These are phyloP conservation scores for Gremmenia infestans DNA, from an alignment of 2,329 filamentous ascomycete species.

Conservation along the genomic window DNA sequence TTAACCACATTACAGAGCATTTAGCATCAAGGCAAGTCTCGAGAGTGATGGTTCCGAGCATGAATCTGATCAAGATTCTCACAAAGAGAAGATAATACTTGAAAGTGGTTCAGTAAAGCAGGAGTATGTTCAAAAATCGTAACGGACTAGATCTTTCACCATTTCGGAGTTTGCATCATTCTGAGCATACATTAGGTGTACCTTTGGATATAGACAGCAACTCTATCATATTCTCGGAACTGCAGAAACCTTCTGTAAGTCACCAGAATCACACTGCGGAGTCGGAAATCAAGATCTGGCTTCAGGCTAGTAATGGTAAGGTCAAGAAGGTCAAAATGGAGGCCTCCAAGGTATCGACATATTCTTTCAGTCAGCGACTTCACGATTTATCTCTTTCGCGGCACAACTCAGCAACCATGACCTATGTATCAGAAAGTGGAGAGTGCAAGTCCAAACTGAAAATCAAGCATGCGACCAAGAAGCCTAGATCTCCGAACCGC, in stretches of 20 bases:
- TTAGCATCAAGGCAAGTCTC: background rate
- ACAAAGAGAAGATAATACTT: background rate
- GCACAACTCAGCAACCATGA: background rate
- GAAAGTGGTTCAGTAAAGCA: too few species aligned
- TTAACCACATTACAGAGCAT: constrained; percentile 1
- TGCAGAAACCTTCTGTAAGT: background rate
- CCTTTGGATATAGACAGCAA: background rate
- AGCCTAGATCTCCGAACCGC: background rate
- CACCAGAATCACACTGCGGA: background rate
- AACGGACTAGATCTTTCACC: background rate
- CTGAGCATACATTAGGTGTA: background rate
- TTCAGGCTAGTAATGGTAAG: background rate
- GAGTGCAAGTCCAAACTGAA: background rate
- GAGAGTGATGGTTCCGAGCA: background rate
- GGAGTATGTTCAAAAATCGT: too few species aligned
- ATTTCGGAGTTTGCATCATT: background rate
- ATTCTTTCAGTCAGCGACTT: background rate
- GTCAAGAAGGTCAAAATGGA: background rate
- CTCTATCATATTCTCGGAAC: background rate
- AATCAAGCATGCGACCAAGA: background rate
- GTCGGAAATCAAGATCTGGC: background rate
- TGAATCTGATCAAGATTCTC: background rate
- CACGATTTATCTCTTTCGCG: background rate
- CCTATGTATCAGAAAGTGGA: background rate
- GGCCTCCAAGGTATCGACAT: background rate